Evolutionary conservation across 345 rosid species (phyloP), one percentile per base, ranked within the genome.

Genomic region (Eucalyptus marginata): DNA sequence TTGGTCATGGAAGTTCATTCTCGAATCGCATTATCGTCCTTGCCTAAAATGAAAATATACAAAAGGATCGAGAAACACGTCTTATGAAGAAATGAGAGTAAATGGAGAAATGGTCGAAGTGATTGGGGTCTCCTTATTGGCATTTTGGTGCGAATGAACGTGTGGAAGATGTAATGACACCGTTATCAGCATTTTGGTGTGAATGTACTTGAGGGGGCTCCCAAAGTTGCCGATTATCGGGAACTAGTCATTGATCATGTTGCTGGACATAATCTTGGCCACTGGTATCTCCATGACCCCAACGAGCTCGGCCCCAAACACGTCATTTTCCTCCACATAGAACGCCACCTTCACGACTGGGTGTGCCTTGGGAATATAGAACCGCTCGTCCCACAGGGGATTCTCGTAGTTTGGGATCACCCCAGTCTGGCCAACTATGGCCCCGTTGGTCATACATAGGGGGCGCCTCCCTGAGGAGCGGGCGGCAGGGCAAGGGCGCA

Each of bases 391-490:
- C 97, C 96, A 94, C 13, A 90, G 49, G 16, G 97, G 95, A 89
- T 94, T 92, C 90, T 94, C 94, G 9, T 91, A 90, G 89, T 94
- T 93, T 90, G 92, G 33, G 86, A 95, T 94, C 36, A 95, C 92
- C 88, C 96, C 88, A 36, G 97, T 94, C 87, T 93, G 95, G 54
- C 96, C 97, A 43, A 95, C 89, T 7, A 96, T 94, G n/a, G 97
- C 96, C 89, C 96, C 94, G 20, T 17, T 51, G 54, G 18, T 20
- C 54, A 51, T 51, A 51, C 54, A 17, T 51, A 51, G 20, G 20
- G 54, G 18, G 54, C 54, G 1, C 20, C 18, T 50, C 54, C 54
- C 7, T 15, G 7, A 50, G 54, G 8, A 51, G 50, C 0, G 0
- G 50, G 50, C 6, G 5, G 5, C 1, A 15, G 15, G 50, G 50